Evolutionary conservation across 129 eudicot species (phyloP), one percentile per base, ranked within the genome.

Genomic region (Flaveria robusta): DNA sequence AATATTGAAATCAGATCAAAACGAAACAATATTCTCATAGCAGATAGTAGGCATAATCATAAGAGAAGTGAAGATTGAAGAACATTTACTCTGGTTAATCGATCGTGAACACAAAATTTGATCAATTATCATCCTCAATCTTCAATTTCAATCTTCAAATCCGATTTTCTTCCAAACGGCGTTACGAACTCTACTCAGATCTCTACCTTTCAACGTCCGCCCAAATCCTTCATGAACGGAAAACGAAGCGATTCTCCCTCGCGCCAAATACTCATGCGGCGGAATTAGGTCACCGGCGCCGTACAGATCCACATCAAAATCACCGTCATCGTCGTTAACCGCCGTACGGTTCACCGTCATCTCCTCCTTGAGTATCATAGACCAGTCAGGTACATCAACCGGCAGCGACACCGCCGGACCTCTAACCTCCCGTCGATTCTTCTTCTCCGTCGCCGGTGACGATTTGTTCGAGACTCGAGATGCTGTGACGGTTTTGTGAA

Each of bases 181-280:
- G 72, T 91, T 85, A 43, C 97, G 77, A 12, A 91, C 95, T 71
- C 85, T 72, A 74, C 90, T 88, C 70, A 91, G 88, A 87, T 91
- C 97, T 70, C 97, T 77, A 29, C 97, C 97, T 79, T 91, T 91
- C 20, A 91, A 77, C 3, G 92, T 87, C 89, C 97, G 83, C 51
- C 97, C 97, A 20, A 88, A 74, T 58, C 97, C 97, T 85, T 91
- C 97, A 56, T 88, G 95, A 55, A 91, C 97, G 22, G 97, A 91
- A 45, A 79, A 81, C 2, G 97, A 87, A 50, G 90, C 90, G 46
- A 83, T 87, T 59, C 96, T 73, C 66, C 84, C 88, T 86, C 92
- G 74, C 81, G 93, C 96, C 78, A 90, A 10, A 60, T 81, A 86
- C 90, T 92, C 97, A 46, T 92, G 97, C 79, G 97, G 97, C 79